Evolutionary conservation across 2,329 filamentous ascomycete genomes (phyloP), one percentile per base, ranked within the genome.

Genomic region (Thermothelomyces thermophilus): DNA sequence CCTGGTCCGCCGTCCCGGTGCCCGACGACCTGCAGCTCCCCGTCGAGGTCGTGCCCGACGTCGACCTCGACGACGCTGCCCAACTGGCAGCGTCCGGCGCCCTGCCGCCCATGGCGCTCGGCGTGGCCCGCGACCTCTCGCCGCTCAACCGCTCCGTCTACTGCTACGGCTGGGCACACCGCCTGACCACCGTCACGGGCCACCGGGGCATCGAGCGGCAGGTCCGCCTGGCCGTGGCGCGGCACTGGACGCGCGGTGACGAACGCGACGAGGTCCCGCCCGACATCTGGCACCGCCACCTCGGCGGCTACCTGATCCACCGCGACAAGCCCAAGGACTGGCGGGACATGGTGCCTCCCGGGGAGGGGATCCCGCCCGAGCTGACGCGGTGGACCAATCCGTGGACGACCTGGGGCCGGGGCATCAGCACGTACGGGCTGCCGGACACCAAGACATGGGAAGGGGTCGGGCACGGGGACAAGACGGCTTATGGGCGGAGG

Each of bases 131-230:
- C 16, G 60, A 65, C 11, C 61, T 72, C 17, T 60, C 62, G 5
- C 64, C 66, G 24, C 68, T 70, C 50, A 89, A 87, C 59, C 68
- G 74, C 46, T 82, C 83, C 17, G 84, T 88, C 8, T 87, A 90
- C 61, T 70, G 86, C 46, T 82, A 82, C 60, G 86, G 86, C 14
- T 90, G 86, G 86, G 73, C 73, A 9, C 67, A 70, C 8, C 70
- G 74, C 0, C 62, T 77, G 22, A 86, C 83, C 1, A 90, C 85
- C 0, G 67, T 90, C 45, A 87, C 84, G 3, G 84, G 82, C 54
- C 90, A 90, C 62, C 74, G 78, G 19, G 78, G 77, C 1, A 81
- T 85, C 39, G 77, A 80, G 19, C 85, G 80, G 56, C 76, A 83
- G 56, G 79, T 90, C 39, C 80, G 86, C 4, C 48, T 61, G 8